Base-by-base conservation (phyloP, 2,329 filamentous ascomycete species). In the Ascochyta rabiei region DNA sequence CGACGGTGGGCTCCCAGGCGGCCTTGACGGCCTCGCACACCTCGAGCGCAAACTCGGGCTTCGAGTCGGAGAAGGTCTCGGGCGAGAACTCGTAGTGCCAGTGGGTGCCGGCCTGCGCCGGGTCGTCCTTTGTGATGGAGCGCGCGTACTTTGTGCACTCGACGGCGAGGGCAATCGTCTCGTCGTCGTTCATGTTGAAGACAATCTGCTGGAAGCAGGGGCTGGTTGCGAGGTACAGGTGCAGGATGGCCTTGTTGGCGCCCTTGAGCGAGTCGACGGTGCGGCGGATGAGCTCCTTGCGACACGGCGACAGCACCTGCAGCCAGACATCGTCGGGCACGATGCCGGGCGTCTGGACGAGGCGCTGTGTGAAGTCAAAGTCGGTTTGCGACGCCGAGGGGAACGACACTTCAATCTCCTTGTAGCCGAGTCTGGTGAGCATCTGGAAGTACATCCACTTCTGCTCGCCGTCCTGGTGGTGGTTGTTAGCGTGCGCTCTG, bases 371-470 rank as follows among this genome's bases (percentile, higher is more conserved):
- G 73, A 98, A 98, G 80, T 96, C 91, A 80, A 93, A 98, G 79
- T 98, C 95, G 70, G 90, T 96, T 73, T 96, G 89, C 34, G 92
- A 96, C 13, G 93, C 92, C 0, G 92, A 96, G 44, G 93, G 93
- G 78, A 96, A 98, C 4, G 93, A 95, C 18, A 97, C 89, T 75
- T 98, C 93, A 63, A 98, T 97, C 79, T 98, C 93, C 79, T 97
- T 98, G 83, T 96, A 98, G 66, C 95, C 93, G 44, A 97, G 83
- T 58, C 93, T 87, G 69, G 89, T 86, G 48, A 98, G 86, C 91
- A 96, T 96, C 78, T 93, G 88, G 82, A 98, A 98, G 82, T 93
- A 98, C 58, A 83, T 82, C 86, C 89, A 95, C 80, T 98, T 98
- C 81, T 97, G 92, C 43, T 96, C 91, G 64, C 91, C 91, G 71